phyloP scores from a whole-genome alignment of 2,329 filamentous ascomycete genomes.

The Curvularia sp. region DNA sequence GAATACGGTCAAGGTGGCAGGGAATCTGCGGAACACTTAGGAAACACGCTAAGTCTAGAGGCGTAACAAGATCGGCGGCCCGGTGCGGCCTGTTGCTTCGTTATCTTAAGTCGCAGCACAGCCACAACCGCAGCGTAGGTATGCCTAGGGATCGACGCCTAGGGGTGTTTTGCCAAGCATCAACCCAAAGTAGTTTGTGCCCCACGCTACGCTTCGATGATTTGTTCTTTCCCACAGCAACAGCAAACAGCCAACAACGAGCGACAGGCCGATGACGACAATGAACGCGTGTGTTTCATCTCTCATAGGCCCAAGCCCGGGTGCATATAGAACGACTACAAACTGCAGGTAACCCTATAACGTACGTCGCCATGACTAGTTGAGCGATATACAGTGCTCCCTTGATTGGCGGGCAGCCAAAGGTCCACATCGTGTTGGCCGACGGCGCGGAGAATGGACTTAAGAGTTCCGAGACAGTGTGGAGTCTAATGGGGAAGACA shows the following conservation, averaged over 20 bases:
- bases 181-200: slow-evolving; percentile 4
- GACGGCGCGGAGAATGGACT: slow-evolving; percentile 9
- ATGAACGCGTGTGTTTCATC: neutral
- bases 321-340: slow-evolving; percentile 1
- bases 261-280: neutral
- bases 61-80: slow-evolving; percentile 20
- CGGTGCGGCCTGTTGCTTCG: slow-evolving; percentile 24
- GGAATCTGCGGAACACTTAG: slow-evolving; percentile 2
- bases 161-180: slow-evolving; percentile 19
- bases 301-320: neutral
- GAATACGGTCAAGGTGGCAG: slow-evolving; percentile 9
- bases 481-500: slow-evolving; percentile 9
- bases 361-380: slow-evolving; percentile 10
- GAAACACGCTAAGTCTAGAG: slow-evolving; percentile 20
- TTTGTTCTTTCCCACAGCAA: slow-evolving; percentile 15
- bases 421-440: slow-evolving; percentile 1
- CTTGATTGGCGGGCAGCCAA: slow-evolving; percentile 1
- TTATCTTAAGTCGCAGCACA: slow-evolving; percentile 37
- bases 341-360: slow-evolving; percentile 10
- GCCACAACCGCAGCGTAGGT: slow-evolving; percentile 30
- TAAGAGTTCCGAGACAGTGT: slow-evolving; percentile 7
- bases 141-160: slow-evolving; percentile 19
- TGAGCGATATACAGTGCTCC: neutral
- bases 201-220: slow-evolving; percentile 16
- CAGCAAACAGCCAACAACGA: neutral